phyloP scores from a whole-genome alignment of 352 stramenopile species.

The Lagenidium giganteum region DNA sequence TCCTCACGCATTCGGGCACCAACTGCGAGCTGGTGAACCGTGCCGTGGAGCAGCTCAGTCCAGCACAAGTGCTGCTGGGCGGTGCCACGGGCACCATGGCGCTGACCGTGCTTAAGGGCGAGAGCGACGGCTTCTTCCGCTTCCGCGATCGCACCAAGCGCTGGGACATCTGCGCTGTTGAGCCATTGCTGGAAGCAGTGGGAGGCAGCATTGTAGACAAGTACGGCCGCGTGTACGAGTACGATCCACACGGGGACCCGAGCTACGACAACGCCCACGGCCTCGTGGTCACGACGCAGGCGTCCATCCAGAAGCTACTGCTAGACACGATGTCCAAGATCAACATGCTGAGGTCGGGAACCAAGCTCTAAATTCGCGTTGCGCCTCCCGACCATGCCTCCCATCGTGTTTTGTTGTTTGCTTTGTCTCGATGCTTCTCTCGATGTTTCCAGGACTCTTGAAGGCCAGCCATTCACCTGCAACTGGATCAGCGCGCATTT shows the following conservation, averaged over 20 bases:
- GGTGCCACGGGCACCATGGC: conserved; percentile 73
- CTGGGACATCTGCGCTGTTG: conserved; percentile 76
- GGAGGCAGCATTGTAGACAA: conserved; percentile 56
- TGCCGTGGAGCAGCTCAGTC: conserved; percentile 29
- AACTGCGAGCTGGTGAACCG: conserved; percentile 41
- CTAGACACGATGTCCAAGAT: conserved; percentile 41
- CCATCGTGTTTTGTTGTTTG: conserved; percentile 2
- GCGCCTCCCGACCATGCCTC: conserved; percentile 1
- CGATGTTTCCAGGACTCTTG: conserved; percentile 30
- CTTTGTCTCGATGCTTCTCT: conserved; percentile 8
- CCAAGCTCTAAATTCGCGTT: conserved; percentile 3
- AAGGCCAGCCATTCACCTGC: conserved; percentile 32
- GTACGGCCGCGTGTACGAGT: conserved; percentile 50
- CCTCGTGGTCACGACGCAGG: conserved; percentile 41
- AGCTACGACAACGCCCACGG: conserved; percentile 64
- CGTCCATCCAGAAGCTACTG: conserved; percentile 25
- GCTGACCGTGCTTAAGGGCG: conserved; percentile 51
- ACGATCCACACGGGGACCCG: conserved; percentile 37
- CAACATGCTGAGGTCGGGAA: conserved; percentile 45
- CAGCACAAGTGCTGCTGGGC: conserved; percentile 32
- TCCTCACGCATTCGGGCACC: conserved; percentile 55
- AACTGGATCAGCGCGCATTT: conserved; percentile 38
- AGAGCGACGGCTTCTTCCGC: conserved; percentile 63
- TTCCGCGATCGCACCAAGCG: conserved; percentile 67
- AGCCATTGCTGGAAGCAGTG: conserved; percentile 53